phyloP scores from a whole-genome alignment of 192 early-diverging fungal genomes.

The Coemansia asiatica region DNA sequence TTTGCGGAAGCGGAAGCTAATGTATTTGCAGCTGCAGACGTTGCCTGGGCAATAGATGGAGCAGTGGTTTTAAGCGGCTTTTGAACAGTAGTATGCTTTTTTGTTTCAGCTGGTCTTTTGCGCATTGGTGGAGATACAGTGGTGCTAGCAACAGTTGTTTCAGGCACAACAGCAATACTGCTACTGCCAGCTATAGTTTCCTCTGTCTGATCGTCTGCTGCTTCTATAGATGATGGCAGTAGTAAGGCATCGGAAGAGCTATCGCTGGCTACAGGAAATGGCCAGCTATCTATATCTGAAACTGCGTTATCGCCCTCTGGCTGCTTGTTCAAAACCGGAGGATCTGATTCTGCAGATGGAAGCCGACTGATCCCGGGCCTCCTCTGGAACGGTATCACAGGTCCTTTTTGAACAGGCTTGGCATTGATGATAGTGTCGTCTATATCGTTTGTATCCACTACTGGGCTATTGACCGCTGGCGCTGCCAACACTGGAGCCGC shows the following conservation, averaged over 20 bases:
- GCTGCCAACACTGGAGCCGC: neutral
- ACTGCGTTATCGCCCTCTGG: neutral
- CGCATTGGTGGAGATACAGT: neutral
- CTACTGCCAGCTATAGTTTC: neutral
- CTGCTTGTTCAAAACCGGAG: neutral
- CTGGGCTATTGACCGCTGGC: neutral
- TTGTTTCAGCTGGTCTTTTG: slow-evolving; percentile 6
- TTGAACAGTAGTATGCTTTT: neutral
- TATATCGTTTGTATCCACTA: neutral
- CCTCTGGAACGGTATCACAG: slow-evolving; percentile 3
- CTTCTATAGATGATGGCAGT: slow-evolving; percentile 5
- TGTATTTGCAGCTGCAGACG: neutral
- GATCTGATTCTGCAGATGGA: neutral
- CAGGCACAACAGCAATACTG: neutral
- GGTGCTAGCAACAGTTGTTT: slow-evolving; percentile 1
- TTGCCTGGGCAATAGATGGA: neutral
- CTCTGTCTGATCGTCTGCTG: neutral
- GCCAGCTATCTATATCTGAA: slow-evolving; percentile 9
- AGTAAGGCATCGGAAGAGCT: neutral
- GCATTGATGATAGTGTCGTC: neutral
- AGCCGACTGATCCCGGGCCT: neutral
- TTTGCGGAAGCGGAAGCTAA: neutral
- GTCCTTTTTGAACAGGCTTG: neutral
- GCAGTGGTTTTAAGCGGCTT: neutral
- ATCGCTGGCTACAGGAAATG: neutral